A percentile compares a stretch with the other conserved stretches of the same genome.
Evolutionary conservation across 257 asterid genomes (phyloP).

Genomic region (Scutellaria galericulata): DNA sequence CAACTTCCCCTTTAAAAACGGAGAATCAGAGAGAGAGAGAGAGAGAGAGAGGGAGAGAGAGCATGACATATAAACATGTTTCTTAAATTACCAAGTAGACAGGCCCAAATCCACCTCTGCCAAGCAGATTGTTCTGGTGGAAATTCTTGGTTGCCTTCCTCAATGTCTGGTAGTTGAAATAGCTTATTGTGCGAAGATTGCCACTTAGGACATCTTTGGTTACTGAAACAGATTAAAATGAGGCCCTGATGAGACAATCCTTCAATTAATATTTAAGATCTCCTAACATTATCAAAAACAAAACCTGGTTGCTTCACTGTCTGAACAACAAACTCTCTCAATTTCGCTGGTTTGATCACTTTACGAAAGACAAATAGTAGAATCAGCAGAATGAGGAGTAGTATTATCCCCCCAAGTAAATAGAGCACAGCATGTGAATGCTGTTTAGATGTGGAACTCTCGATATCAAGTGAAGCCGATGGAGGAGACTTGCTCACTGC

Average conservation of each 20-base stretch:
- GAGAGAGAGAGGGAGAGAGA: not conserved
- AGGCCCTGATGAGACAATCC: conserved; percentile 18
- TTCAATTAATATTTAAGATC: not conserved
- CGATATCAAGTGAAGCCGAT: conserved; percentile 40
- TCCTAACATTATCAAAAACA: not conserved
- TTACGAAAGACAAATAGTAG: conserved; percentile 49
- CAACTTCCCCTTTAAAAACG: conserved; percentile 57
- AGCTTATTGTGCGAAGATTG: conserved; percentile 57
- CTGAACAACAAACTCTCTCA: conserved; percentile 37
- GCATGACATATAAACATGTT: not conserved
- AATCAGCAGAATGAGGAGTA: conserved; percentile 51
- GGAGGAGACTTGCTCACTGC: conserved; percentile 46
- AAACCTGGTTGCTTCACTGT: conserved; percentile 49
- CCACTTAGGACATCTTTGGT: conserved; percentile 53
- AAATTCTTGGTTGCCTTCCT: conserved; percentile 81
- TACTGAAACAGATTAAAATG: conserved; percentile 47
- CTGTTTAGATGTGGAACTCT: conserved; percentile 46
- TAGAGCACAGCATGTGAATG: conserved; percentile 49
- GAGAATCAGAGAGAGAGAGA: not conserved
- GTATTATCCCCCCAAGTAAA: conserved; percentile 57
- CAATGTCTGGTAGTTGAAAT: conserved; percentile 62
- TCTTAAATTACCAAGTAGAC: conserved; percentile 64
- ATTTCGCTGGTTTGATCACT: conserved; percentile 39
- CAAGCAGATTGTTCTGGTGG: conserved; percentile 65
- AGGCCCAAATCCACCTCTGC: conserved; percentile 91